These are phyloP conservation scores for Fomitopsis schrenkii DNA, from an alignment of 1,284 basidiomycete species.

Conservation along the genomic window DNA sequence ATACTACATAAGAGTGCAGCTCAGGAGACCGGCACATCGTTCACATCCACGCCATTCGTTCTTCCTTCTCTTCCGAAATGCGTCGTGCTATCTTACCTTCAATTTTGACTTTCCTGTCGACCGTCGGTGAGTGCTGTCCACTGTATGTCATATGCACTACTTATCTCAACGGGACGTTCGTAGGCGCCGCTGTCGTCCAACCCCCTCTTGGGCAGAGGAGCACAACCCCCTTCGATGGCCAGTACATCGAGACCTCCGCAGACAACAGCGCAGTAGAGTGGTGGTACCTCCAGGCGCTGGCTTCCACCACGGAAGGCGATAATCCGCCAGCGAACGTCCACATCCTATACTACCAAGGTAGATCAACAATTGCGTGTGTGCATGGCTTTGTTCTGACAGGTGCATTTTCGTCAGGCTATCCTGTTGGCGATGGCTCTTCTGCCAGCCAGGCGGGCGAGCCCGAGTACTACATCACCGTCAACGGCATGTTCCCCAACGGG, in stretches of 20 bases:
- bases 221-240: conserved; percentile 17
- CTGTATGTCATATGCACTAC: not conserved
- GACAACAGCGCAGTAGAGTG: conserved; percentile 18
- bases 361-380: not conserved
- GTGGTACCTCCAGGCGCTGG: conserved; percentile 22
- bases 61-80: not conserved
- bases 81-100: not conserved
- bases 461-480: conserved; percentile 22
- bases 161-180: not conserved
- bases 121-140: not conserved
- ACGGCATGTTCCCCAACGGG: conserved; percentile 23
- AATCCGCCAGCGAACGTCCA: conserved; percentile 3
- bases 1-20: too few relatives aligned
- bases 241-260: conserved; percentile 18
- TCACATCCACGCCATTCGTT: too few relatives aligned
- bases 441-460: conserved; percentile 10
- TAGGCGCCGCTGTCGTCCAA: not conserved
- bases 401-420: conserved; percentile 16
- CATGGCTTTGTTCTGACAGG: not conserved
- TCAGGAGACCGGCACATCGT: too few relatives aligned
- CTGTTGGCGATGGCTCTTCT: conserved; percentile 7
- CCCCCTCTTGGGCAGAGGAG: not conserved
- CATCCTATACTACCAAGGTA: conserved; percentile 14
- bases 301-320: conserved; percentile 5
- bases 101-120: not conserved